A percentile compares a stretch with the other conserved stretches of the same genome.
Evolutionary conservation across 106 monocot genomes (phyloP).

Genomic region (Vanilla planifolia): DNA sequence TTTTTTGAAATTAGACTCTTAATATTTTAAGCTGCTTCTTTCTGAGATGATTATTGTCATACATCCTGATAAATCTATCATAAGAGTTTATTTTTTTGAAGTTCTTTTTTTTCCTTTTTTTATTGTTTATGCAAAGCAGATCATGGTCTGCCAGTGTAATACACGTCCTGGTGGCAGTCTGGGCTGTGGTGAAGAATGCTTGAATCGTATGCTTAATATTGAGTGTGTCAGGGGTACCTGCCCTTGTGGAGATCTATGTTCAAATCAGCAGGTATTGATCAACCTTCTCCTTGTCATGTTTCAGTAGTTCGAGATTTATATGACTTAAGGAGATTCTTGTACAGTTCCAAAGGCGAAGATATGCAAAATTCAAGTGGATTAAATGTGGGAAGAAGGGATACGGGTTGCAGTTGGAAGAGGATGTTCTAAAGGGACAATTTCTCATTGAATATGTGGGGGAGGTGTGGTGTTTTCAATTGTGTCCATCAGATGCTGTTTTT

Average conservation of each 20-base stretch:
- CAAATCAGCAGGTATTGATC: conserved; percentile 73
- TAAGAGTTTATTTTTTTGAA: no score
- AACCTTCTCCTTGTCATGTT: conserved; percentile 5
- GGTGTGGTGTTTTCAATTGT: conserved; percentile 41
- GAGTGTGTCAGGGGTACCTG: conserved; percentile 92
- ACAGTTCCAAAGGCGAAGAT: conserved; percentile 90
- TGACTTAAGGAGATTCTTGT: not conserved
- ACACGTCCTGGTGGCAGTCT: conserved; percentile 47
- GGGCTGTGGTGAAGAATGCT: conserved; percentile 88
- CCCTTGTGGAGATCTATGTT: conserved; percentile 86
- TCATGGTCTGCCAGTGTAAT: conserved; percentile 95
- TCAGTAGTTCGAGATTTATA: conserved; percentile 2
- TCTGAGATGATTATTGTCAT: conserved; percentile 3
- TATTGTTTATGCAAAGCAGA: conserved; percentile 26
- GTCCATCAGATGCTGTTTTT: not conserved
- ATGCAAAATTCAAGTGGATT: conserved; percentile 72
- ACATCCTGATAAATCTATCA: not conserved
- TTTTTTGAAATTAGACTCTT: no score
- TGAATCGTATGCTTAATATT: conserved; percentile 96
- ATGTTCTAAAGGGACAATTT: conserved; percentile 63
- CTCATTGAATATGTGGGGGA: conserved; percentile 99
- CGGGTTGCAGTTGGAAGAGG: conserved; percentile 68
- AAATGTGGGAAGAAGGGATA: conserved; percentile 86
- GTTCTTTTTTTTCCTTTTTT: not conserved
- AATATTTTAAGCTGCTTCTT: not conserved